Conservation (phyloP, 257 asterid species). For the Solanum ossicruentum region DNA sequence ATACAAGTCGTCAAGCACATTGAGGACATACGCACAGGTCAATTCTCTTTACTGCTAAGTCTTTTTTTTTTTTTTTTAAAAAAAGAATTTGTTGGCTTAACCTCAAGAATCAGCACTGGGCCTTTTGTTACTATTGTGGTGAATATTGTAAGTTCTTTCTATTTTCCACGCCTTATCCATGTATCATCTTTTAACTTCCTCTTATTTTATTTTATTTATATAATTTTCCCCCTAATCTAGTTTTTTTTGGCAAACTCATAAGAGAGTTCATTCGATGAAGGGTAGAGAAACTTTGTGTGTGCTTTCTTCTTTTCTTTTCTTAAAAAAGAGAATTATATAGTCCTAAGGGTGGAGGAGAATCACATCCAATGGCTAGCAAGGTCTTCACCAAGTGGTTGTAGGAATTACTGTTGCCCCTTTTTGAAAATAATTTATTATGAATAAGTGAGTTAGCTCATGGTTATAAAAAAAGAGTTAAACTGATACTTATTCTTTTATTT, state of each 20-base stretch:
- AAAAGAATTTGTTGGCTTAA: neutral
- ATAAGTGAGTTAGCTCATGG: neutral
- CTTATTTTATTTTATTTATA: neutral
- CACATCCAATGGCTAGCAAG: neutral
- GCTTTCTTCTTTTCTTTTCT: neutral
- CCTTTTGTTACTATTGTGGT: neutral
- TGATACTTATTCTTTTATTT: neutral
- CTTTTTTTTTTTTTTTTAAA: neutral
- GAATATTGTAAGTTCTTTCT: neutral
- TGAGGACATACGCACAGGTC: constrained; percentile 79
- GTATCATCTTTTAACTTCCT: neutral
- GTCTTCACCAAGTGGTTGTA: neutral
- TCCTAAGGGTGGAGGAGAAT: neutral
- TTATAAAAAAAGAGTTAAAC: neutral
- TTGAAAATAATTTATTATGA: neutral
- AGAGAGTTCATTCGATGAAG: neutral
- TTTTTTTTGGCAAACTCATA: neutral
- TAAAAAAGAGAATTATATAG: neutral
- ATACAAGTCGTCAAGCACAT: constrained; percentile 65
- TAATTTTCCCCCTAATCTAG: neutral
- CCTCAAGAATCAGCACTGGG: neutral
- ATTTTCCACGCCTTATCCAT: neutral
- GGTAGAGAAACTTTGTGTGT: neutral
- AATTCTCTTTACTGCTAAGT: neutral
- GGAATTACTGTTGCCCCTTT: neutral